Base-by-base conservation (phyloP, 164 flowering plant species). In the Magnolia sinica region DNA sequence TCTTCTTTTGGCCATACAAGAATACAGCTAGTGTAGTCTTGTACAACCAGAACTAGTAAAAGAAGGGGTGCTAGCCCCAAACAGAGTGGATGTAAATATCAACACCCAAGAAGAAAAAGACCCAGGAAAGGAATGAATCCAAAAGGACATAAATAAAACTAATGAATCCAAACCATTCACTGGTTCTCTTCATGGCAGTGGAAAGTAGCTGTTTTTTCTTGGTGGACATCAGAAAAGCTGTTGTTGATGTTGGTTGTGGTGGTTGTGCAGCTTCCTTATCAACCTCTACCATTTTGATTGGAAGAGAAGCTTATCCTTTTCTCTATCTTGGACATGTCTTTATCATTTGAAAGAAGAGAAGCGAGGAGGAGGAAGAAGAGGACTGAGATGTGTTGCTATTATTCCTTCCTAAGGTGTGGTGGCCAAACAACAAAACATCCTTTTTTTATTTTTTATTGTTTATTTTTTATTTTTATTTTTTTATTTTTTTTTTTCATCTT, bases 131-230 rank as follows among this genome's bases (percentile, higher is more conserved):
- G 16, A 5, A 68, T 27, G 27, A 4, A 68, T 68, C 11, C 29
- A 65, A 22, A 14, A 4, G 31, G 16, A 68, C 45, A 29, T 16
- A 23, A 52, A 50, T 20, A 13, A 49, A 49, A 16, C 58, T 8
- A 29, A 67, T 16, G 16, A n/a, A 19, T 10, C 13, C 78, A 78
- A 66, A 94, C 98, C 98, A 94, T 82, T 92, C 95, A 81, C 90
- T 90, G 31, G 97, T 94, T 88, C 96, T 87, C 85, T 90, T 87
- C 95, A 90, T 89, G 78, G 90, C 95, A 78, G 87, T 73, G 45
- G 96, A 84, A 76, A 87, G 81, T 59, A 87, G 86, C 73, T 88
- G 89, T 77, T 91, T 86, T 87, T 88, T 93, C 76, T 82, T 89
- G 64, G 84, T 61, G 45, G 86, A 72, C 88, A 90, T 85, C 79